Evolutionary conservation across 2,329 filamentous ascomycete species (phyloP).

Genomic region (Davidsoniella eucalypti): DNA sequence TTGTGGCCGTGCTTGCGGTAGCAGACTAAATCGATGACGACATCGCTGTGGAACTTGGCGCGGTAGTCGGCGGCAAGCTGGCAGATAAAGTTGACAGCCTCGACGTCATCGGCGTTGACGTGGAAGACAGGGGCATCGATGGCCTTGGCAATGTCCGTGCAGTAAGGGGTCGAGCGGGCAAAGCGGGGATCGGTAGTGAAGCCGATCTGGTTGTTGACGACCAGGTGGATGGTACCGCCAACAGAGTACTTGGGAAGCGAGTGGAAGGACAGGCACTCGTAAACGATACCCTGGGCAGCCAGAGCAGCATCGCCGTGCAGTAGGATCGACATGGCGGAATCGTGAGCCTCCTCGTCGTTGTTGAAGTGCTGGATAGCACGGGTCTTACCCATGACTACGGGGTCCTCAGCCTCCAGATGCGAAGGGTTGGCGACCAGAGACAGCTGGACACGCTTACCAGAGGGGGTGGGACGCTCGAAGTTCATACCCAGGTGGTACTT

Average conservation of each 20-base stretch:
- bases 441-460: constrained; percentile 96
- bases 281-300: constrained; percentile 90
- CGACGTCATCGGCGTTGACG: constrained; percentile 95
- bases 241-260: constrained; percentile 91
- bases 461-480: constrained; percentile 95
- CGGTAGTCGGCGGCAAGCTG: constrained; percentile 96
- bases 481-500: constrained; percentile 99
- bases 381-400: constrained; percentile 93
- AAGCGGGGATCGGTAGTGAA: constrained; percentile 98
- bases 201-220: constrained; percentile 99
- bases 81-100: constrained; percentile 96
- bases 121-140: constrained; percentile 98
- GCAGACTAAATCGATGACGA: constrained; percentile 95
- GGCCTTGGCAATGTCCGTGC: constrained; percentile 96
- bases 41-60: constrained; percentile 95
- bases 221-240: constrained; percentile 87
- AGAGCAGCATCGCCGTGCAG: constrained; percentile 96
- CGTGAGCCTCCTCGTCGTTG: constrained; percentile 79
- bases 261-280: constrained; percentile 97
- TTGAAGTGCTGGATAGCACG: constrained; percentile 98
- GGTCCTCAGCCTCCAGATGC: constrained; percentile 94
- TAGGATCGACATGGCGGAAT: constrained; percentile 84
- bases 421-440: constrained; percentile 97
- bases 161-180: constrained; percentile 93
- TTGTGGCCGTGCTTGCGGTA: constrained; percentile 99